A percentile compares a stretch with the other conserved stretches of the same genome.
Evolutionary conservation across 2,329 filamentous ascomycete species (phyloP).

Genomic region (Paraphoma chrysanthemicola): DNA sequence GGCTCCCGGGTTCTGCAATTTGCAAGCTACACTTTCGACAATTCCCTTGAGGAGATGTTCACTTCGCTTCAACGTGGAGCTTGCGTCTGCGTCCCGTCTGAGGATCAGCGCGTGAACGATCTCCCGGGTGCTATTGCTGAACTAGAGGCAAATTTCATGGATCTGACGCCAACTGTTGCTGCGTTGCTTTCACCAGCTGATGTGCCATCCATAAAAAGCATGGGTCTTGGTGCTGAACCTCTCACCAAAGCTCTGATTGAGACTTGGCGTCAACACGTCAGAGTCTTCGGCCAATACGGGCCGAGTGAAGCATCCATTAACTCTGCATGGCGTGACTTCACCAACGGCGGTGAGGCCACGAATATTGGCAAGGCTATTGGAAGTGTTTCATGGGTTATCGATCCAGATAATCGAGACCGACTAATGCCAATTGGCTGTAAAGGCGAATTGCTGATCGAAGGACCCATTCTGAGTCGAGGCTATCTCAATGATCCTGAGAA

Average conservation of each 20-base stretch:
- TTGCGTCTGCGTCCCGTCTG: constrained; percentile 62
- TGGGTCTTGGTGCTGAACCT: constrained; percentile 56
- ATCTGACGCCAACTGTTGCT: constrained; percentile 67
- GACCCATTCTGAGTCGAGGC: constrained; percentile 41
- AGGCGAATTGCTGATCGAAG: constrained; percentile 45
- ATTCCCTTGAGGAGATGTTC: constrained; percentile 63
- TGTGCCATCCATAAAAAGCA: constrained; percentile 53
- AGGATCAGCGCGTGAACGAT: constrained; percentile 61
- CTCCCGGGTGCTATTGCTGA: constrained; percentile 51
- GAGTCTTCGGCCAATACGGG: constrained; percentile 41
- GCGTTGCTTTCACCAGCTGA: constrained; percentile 53
- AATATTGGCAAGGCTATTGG: constrained; percentile 43
- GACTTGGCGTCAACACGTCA: constrained; percentile 28
- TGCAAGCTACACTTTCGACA: constrained; percentile 62
- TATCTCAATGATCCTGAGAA: constrained; percentile 44
- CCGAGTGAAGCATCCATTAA: constrained; percentile 45
- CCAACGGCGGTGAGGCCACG: constrained; percentile 38
- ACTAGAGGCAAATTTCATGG: constrained; percentile 40
- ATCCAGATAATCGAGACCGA: constrained; percentile 38
- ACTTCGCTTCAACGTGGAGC: constrained; percentile 60
- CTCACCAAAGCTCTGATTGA: constrained; percentile 41
- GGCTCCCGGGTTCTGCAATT: constrained; percentile 47
- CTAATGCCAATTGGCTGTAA: constrained; percentile 43
- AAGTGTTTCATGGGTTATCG: constrained; percentile 42
- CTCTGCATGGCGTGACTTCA: constrained; percentile 38